Conservation (phyloP, 2,329 filamentous ascomycete genomes). For the Tympanopsis confertula region DNA sequence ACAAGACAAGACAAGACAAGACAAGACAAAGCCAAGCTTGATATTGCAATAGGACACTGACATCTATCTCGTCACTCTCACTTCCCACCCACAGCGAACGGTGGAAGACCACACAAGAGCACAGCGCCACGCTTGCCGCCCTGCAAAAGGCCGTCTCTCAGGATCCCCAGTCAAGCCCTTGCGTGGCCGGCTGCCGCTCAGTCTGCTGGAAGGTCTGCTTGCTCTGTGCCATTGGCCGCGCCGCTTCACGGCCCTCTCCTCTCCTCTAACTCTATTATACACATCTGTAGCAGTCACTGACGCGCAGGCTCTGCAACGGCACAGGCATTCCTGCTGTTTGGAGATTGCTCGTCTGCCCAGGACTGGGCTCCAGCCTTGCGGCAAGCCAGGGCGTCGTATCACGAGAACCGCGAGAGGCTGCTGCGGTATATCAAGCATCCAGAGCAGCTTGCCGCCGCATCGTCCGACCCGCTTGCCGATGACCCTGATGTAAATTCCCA, state of each 20-base stretch:
- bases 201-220: slow-evolving; percentile 75
- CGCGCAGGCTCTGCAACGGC: slow-evolving; percentile 5
- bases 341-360: slow-evolving; percentile 41
- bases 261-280: slow-evolving; percentile 2
- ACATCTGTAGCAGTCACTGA: slow-evolving; percentile 2
- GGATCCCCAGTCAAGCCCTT: slow-evolving; percentile 48
- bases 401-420: slow-evolving; percentile 60
- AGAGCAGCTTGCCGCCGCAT: slow-evolving; percentile 60
- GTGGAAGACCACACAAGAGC: slow-evolving; percentile 54
- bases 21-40: no score
- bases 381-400: slow-evolving; percentile 65
- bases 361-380: slow-evolving; percentile 59
- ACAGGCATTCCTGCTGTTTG: slow-evolving; percentile 72
- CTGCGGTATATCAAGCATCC: slow-evolving; percentile 75
- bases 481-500: slow-evolving; percentile 41
- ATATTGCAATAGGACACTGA: no score
- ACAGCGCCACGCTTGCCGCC: slow-evolving; percentile 44
- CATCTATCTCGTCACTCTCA: no score
- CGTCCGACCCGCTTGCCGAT: slow-evolving; percentile 75
- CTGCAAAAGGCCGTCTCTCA: slow-evolving; percentile 53
- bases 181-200: slow-evolving; percentile 65
- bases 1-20: no score
- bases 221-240: not conserved
- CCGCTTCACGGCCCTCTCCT: slow-evolving; percentile 1
- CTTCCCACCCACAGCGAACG: no score